phyloP scores from a whole-genome alignment of 495 filamentous ascomycete genomes.

The Daldinia bambusicola region DNA sequence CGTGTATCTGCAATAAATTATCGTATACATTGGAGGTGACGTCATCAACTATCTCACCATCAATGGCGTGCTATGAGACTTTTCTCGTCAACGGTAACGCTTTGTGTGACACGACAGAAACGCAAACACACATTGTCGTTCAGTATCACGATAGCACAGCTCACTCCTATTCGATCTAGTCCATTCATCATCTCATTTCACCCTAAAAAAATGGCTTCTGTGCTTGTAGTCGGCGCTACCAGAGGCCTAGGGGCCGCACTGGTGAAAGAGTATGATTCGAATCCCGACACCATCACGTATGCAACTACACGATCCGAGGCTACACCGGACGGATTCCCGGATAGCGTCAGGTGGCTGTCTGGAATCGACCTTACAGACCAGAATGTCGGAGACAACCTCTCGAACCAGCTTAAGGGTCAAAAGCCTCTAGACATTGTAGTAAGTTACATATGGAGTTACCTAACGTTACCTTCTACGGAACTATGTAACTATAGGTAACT shows the following conservation, averaged over 20 bases:
- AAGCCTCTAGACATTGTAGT: constrained; percentile 63
- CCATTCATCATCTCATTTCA: background rate
- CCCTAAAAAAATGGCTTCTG: constrained; percentile 28
- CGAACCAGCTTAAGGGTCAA: constrained; percentile 55
- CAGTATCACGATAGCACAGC: background rate
- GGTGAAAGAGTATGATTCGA: constrained; percentile 64
- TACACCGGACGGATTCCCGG: constrained; percentile 46
- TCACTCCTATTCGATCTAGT: background rate
- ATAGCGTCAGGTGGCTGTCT: constrained; percentile 45
- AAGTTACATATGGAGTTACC: constrained; percentile 32
- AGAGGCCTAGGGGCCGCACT: constrained; percentile 73
- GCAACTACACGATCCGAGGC: constrained; percentile 66
- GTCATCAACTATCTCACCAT: constrained; percentile 30
- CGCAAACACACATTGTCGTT: background rate
- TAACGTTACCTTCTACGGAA: background rate
- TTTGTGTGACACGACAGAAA: background rate
- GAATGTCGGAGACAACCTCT: constrained; percentile 54
- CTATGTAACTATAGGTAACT: background rate
- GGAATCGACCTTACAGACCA: constrained; percentile 56
- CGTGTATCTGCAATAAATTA: background rate
- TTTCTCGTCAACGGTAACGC: background rate
- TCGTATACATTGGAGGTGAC: constrained; percentile 15
- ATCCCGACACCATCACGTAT: constrained; percentile 61
- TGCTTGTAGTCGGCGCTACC: constrained; percentile 72
- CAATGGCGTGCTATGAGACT: constrained; percentile 37